Evolutionary conservation across 2,329 filamentous ascomycete species (phyloP).

Genomic region (Leptodontidium sp.): DNA sequence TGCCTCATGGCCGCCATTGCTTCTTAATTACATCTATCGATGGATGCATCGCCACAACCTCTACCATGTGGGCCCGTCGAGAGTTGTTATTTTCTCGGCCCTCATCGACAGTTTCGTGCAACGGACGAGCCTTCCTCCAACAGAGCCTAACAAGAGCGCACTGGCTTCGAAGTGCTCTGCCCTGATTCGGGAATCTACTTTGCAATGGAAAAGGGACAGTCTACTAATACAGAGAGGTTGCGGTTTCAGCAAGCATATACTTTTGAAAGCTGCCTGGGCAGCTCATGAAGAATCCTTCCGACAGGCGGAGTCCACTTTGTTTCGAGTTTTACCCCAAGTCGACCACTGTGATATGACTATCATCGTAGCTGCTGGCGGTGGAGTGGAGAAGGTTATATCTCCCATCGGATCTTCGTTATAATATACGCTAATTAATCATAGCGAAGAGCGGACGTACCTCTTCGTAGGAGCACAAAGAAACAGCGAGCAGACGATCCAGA

Average conservation of each 20-base stretch:
- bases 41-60: slow-evolving; percentile 7
- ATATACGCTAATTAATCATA: not conserved
- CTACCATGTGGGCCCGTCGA: not conserved
- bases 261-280: slow-evolving; percentile 5
- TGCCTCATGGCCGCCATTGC: not conserved
- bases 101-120: not conserved
- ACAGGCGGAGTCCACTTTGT: not conserved
- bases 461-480: not conserved
- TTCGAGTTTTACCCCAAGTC: not conserved
- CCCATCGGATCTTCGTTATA: not conserved
- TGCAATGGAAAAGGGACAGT: not conserved
- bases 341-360: not conserved
- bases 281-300: slow-evolving; percentile 1
- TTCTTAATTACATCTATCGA: slow-evolving; percentile 4
- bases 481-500: not conserved
- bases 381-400: not conserved
- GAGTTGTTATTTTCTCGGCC: slow-evolving; percentile 3
- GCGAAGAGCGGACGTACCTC: not conserved
- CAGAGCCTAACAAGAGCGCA: not conserved
- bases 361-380: not conserved
- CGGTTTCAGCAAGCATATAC: slow-evolving; percentile 5
- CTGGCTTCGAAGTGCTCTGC: not conserved
- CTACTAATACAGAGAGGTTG: not conserved
- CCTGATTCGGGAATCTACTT: not conserved
- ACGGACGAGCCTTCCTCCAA: not conserved